Base-by-base conservation (phyloP, 441 rosid species). In the Pelargonium australe region DNA sequence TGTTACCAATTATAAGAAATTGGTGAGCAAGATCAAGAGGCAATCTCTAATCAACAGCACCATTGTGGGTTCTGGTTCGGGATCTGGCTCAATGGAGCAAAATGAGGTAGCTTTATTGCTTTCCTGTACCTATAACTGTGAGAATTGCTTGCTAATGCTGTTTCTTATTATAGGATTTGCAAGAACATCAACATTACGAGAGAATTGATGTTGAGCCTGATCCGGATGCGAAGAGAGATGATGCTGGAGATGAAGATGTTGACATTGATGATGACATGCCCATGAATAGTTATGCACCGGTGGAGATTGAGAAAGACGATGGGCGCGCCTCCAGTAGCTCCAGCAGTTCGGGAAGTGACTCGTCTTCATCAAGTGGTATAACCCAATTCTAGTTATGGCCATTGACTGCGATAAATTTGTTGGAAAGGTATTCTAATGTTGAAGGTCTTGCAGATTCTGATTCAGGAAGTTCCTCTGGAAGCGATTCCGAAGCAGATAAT, bases 261-360 rank as follows among this genome's bases (percentile, higher is more conserved):
- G 99, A 94, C 80, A 94, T 94, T 60, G 97, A 97, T 9, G 99
- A 94, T 67, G 96, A 89, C 64, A 87, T 89, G 82, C 97, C 99
- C 1, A 75, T 80, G 68, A 86, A 85, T 70, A 86, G 80, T 73
- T 94, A 88, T 28, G 96, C 97, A n/a, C 89, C 96, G 0, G 95
- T 91, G 25, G 96, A 94, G 82, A 94, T 94, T 40, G 97, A 91
- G 78, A 88, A 88, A 75, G 99, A 94, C 23, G 60, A 17, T 1
- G 19, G 60, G 2, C 87, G 80, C 17, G 88, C 86, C 0, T 84
- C 87, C 74, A 82, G 91, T 70, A 88, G 89, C 41, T 37, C 41
- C 34, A 85, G 90, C 66, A 72, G 90, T 37, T 37, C 41, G 41
- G 41, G 41, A 37, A 89, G 93, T 62, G 89, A 84, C 62, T 82